Evolutionary conservation across 495 filamentous ascomycete genomes (phyloP), one percentile per base, ranked within the genome.

Genomic region (Penicillium paxilli): DNA sequence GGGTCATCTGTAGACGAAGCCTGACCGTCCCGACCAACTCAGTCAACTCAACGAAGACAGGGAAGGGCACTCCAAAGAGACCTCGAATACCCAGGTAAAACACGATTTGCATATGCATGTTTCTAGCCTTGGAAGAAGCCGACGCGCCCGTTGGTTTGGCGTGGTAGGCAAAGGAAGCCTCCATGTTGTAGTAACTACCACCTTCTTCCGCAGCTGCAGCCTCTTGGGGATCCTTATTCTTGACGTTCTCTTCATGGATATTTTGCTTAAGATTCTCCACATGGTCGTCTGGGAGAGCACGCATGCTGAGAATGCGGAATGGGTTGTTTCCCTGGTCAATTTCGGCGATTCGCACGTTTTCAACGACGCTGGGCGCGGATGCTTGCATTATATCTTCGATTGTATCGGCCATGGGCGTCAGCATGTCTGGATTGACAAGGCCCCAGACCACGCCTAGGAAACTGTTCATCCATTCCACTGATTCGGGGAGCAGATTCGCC

Each of bases 301-400:
- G 85, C 55, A 98, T 73, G 61, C 89, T 94, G n/a, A 98, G 73
- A 44, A 98, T 91, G 8, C 93, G 85, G 47, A 96, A 62, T 0
- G 93, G 91, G 63, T 96, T 96, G 63, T 79, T 90, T 8, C 93
- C 93, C 68, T 96, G 93, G 58, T 90, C 90, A 60, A 98, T 96
- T 61, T 96, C 93, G 42, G 92, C 91, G n/a, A 97, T 91, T 45
- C 92, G 85, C 40, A 98, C 92, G 59, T 96, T 95, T 68, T 97
- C 91, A 46, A 97, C 89, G 30, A 96, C 75, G 0, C 85, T 86
- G 0, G 93, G 93, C 0, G 95, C 86, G 8, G 90, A 95, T 20
- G 91, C 93, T 73, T 96, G 91, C 93, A 98, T 97, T 44, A 98
- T 89, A 64, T 98, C 93, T 69, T 92, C 90, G 10, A 92, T 81